Conservation (phyloP, 202 grass and related monocot species). For the Carex arenaria region DNA sequence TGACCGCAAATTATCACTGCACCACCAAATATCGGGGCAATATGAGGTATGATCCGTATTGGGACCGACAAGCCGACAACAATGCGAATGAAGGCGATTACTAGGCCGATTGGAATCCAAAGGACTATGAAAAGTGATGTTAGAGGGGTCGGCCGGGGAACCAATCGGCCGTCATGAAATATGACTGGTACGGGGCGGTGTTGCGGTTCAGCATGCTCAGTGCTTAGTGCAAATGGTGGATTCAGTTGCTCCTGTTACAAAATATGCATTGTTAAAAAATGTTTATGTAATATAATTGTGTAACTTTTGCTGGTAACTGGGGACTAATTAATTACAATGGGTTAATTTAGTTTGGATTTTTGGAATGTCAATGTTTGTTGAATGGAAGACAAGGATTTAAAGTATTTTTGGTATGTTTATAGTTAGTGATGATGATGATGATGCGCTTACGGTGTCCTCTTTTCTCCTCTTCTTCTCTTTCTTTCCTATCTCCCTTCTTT, state of each 20-base stretch:
- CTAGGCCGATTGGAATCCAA: constrained; percentile 65
- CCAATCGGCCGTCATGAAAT: constrained; percentile 87
- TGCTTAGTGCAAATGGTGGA: constrained; percentile 32
- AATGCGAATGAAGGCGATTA: constrained; percentile 66
- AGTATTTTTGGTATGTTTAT: too few species aligned
- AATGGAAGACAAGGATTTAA: too few species aligned
- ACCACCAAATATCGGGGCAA: constrained; percentile 62
- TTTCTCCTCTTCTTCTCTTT: too few species aligned
- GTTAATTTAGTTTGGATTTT: not conserved
- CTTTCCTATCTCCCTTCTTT: too few species aligned
- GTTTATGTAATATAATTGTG: not conserved
- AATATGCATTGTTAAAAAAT: constrained; percentile 1
- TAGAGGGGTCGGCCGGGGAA: constrained; percentile 60
- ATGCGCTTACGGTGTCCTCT: too few species aligned
- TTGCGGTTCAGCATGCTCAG: not conserved
- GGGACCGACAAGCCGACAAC: constrained; percentile 51
- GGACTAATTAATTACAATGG: not conserved
- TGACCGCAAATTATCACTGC: constrained; percentile 46
- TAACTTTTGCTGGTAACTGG: not conserved
- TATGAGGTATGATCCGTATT: constrained; percentile 36
- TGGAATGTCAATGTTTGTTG: too few species aligned
- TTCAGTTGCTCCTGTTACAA: constrained; percentile 43
- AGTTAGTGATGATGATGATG: too few species aligned
- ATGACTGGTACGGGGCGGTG: constrained; percentile 51
- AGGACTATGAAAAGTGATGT: constrained; percentile 65